Percentiles rank a stretch among this genome's conserved stretches.
phyloP scores from a whole-genome alignment of 2,329 filamentous ascomycete genomes.

The Colletotrichum zoysiae region DNA sequence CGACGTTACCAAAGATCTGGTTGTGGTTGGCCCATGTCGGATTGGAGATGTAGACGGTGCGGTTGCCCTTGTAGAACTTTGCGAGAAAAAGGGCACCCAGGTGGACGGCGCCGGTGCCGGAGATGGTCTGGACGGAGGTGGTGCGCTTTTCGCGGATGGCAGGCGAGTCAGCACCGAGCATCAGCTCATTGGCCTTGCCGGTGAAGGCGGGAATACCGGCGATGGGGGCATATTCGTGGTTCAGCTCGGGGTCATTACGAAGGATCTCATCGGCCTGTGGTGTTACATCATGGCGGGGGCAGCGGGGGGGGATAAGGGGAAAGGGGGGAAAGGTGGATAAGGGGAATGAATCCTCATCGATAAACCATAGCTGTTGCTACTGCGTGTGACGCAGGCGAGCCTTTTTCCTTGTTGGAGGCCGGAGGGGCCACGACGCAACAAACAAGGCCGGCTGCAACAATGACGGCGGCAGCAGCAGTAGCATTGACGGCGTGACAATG shows the following conservation, averaged over 20 bases:
- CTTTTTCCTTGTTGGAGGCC: slow-evolving; percentile 17
- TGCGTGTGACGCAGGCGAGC: slow-evolving; percentile 33
- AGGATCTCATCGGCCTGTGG: slow-evolving; percentile 90
- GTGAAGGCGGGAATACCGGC: slow-evolving; percentile 89
- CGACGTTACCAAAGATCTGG: slow-evolving; percentile 96
- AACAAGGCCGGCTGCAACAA: neutral
- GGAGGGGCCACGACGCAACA: neutral
- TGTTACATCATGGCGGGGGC: slow-evolving; percentile 42
- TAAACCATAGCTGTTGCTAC: slow-evolving; percentile 10
- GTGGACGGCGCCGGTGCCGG: slow-evolving; percentile 95
- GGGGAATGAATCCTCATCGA: slow-evolving; percentile 22
- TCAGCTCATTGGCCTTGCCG: slow-evolving; percentile 88
- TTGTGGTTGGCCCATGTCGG: slow-evolving; percentile 99
- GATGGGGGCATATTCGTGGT: slow-evolving; percentile 99
- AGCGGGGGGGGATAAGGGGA: slow-evolving; percentile 35
- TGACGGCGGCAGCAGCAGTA: neutral
- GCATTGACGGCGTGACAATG: neutral
- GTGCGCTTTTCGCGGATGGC: slow-evolving; percentile 87
- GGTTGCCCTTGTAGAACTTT: slow-evolving; percentile 85
- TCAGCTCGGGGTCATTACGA: slow-evolving; percentile 87
- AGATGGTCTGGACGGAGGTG: slow-evolving; percentile 92
- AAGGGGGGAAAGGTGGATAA: slow-evolving; percentile 11
- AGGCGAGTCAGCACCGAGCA: slow-evolving; percentile 83
- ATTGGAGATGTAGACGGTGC: slow-evolving; percentile 88
- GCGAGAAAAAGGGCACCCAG: slow-evolving; percentile 93